Percentiles rank a stretch among this genome's conserved stretches.
Conservation (phyloP, 306 rosid genomes). For the Oxytropis ochrocephala region DNA sequence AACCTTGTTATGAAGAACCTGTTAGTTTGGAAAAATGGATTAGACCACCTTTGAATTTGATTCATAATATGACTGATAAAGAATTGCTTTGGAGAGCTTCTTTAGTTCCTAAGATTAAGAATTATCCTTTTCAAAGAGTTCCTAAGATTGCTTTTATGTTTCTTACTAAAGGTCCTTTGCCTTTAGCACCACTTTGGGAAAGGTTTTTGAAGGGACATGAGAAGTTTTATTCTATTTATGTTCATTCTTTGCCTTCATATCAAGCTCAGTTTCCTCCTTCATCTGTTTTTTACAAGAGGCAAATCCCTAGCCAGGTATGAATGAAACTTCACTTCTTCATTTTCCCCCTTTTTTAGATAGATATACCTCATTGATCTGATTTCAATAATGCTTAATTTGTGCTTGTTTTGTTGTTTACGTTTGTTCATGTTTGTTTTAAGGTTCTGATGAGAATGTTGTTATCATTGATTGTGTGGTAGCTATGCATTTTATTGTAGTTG, state of each 20-base stretch:
- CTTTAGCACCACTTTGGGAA: constrained; percentile 92
- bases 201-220: constrained; percentile 79
- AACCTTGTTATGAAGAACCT: constrained; percentile 60
- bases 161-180: constrained; percentile 90
- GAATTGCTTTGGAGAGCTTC: constrained; percentile 86
- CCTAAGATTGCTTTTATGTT: constrained; percentile 95
- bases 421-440: background rate
- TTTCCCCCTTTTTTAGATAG: background rate
- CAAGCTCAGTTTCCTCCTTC: constrained; percentile 46
- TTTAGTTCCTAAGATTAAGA: constrained; percentile 46
- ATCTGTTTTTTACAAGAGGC: constrained; percentile 65
- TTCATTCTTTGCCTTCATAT: constrained; percentile 82
- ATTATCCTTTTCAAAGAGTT: constrained; percentile 70
- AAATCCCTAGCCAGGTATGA: constrained; percentile 89
- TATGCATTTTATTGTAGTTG: background rate
- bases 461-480: background rate
- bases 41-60: constrained; percentile 49
- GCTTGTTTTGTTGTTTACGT: background rate
- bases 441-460: background rate
- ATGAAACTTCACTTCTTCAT: background rate
- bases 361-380: background rate
- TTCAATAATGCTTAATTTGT: background rate
- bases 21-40: constrained; percentile 56
- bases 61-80: constrained; percentile 70
- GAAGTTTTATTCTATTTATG: constrained; percentile 50